Evolutionary conservation across 371 early-diverging fungal species (phyloP), one percentile per base, ranked within the genome.

Genomic region (Enterospora canceri): DNA sequence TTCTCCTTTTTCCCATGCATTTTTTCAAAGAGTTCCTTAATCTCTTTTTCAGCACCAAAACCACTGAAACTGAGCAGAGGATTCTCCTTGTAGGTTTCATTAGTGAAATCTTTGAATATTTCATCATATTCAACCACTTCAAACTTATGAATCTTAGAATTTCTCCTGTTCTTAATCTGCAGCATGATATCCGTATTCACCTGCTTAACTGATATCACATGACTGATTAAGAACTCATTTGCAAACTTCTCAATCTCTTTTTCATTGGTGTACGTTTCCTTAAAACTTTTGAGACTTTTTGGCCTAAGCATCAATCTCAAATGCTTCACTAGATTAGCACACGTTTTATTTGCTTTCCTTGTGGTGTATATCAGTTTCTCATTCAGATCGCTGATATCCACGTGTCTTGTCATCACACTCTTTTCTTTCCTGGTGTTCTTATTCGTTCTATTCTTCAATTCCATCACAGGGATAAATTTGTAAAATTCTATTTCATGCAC

Each of bases 31-130:
- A 73, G 29, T 4, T 24, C 30, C 19, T 58, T 54, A 16, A 56
- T 12, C 0, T 58, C 35, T 3, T 51, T 55, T 51, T 15, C 26
- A 26, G 8, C 15, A 8, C 26, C 53, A 4, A 24, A 15, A 4
- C 70, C 70, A 3, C 67, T 21, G 35, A 63, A 69, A n/a, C 68
- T 73, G 3, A 73, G 54, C 15, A 68, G 30, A 8, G 74, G 70
- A 30, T 59, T 46, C 2, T 35, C 26, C 1, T 18, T 21, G 58
- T 56, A 73, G n/a, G 65, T 31, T 30, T 50, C 40, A 21, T 35
- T 35, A 5, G 18, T 19, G 8, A 59, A 64, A 24, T 1, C 35
- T 57, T 65, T 59, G 16, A 51, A 70, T 30, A 58, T 64, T 3
- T 56, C 49, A 21, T 46, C 33, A 53, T 65, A 69, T 31, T 73